phyloP scores from a whole-genome alignment of 1,139 yeast species.

The Lodderomyces theae region DNA sequence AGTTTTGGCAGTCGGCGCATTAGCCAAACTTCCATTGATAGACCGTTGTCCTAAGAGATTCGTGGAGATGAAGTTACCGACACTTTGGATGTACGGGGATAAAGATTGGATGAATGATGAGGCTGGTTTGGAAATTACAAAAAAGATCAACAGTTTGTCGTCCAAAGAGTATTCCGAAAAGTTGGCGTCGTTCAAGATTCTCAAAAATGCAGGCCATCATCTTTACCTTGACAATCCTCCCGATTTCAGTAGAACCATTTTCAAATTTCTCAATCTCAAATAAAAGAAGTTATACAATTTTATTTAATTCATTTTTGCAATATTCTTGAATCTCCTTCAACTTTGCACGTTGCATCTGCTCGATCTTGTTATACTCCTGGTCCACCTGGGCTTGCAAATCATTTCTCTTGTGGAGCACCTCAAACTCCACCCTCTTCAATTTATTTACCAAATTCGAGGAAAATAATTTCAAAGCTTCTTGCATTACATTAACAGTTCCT shows the following conservation, averaged over 20 bases:
- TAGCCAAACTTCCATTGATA: slow-evolving; percentile 42
- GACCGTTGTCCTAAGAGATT: slow-evolving; percentile 43
- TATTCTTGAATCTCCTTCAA: slow-evolving; percentile 11
- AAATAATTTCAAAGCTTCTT: slow-evolving; percentile 13
- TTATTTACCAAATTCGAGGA: slow-evolving; percentile 15
- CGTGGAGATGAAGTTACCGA: slow-evolving; percentile 38
- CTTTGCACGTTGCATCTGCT: slow-evolving; percentile 9
- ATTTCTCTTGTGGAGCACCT: slow-evolving; percentile 13
- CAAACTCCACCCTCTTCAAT: slow-evolving; percentile 16
- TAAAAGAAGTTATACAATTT: slow-evolving; percentile 4
- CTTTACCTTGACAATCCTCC: slow-evolving; percentile 69
- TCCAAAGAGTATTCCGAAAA: slow-evolving; percentile 14
- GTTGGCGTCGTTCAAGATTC: slow-evolving; percentile 38
- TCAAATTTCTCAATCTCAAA: slow-evolving; percentile 29
- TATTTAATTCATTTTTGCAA: slow-evolving; percentile 12
- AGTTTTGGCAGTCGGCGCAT: slow-evolving; percentile 38
- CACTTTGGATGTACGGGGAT: slow-evolving; percentile 47
- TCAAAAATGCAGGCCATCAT: slow-evolving; percentile 72
- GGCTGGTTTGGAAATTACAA: slow-evolving; percentile 41
- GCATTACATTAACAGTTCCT: slow-evolving; percentile 7
- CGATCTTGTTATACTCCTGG: slow-evolving; percentile 13
- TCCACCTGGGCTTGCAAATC: slow-evolving; percentile 17
- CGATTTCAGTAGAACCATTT: slow-evolving; percentile 32
- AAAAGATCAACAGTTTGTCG: slow-evolving; percentile 38
- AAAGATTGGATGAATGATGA: slow-evolving; percentile 49